These are phyloP conservation scores for Fusarium poae DNA, from an alignment of 2,329 filamentous ascomycete species.

Conservation along the genomic window DNA sequence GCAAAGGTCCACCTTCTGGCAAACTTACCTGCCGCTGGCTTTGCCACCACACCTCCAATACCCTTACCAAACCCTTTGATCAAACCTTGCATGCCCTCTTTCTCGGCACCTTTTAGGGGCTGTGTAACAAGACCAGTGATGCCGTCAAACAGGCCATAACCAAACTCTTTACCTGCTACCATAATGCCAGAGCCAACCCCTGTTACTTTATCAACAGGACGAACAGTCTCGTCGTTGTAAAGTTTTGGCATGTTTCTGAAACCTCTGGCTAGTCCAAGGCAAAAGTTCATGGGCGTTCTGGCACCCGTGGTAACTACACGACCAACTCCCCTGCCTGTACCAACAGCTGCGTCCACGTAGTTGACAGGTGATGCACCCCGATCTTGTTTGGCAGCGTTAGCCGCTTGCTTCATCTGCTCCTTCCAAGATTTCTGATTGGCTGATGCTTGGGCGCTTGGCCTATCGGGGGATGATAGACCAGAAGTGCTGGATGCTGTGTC, in stretches of 20 bases:
- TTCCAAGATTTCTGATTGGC: slow-evolving; percentile 29
- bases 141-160: slow-evolving; percentile 83
- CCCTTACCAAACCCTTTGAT: slow-evolving; percentile 86
- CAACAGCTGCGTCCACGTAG: slow-evolving; percentile 68
- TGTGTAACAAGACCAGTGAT: slow-evolving; percentile 85
- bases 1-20: neutral
- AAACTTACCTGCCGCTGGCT: slow-evolving; percentile 79
- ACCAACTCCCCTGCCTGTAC: slow-evolving; percentile 75
- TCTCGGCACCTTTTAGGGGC: slow-evolving; percentile 71
- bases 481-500: slow-evolving; percentile 43
- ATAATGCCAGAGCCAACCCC: slow-evolving; percentile 80
- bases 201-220: slow-evolving; percentile 83
- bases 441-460: slow-evolving; percentile 28
- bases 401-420: slow-evolving; percentile 36
- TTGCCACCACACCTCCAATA: slow-evolving; percentile 82
- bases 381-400: slow-evolving; percentile 18
- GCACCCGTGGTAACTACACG: slow-evolving; percentile 81
- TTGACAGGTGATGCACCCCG: slow-evolving; percentile 43
- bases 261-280: slow-evolving; percentile 83
- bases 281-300: slow-evolving; percentile 87
- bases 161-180: slow-evolving; percentile 83
- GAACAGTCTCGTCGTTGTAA: slow-evolving; percentile 86
- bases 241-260: slow-evolving; percentile 89
- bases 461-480: slow-evolving; percentile 21
- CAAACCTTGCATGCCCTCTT: slow-evolving; percentile 68